A percentile compares a stretch with the other conserved stretches of the same genome.
These are phyloP conservation scores for Aureobasidium sp. DNA, from an alignment of 2,329 filamentous ascomycete genomes.

Conservation along the genomic window DNA sequence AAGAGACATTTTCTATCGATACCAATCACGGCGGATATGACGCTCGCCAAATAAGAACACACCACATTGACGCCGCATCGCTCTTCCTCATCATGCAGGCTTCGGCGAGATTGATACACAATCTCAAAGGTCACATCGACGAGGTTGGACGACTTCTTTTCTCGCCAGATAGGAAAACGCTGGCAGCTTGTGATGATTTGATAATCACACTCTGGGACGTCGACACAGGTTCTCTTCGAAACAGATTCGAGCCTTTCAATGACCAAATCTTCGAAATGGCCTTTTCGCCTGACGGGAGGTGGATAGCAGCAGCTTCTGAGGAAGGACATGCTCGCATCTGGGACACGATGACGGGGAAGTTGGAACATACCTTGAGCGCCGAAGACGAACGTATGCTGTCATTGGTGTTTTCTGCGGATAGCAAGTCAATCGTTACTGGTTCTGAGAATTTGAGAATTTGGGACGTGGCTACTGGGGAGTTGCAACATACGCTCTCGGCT, in stretches of 20 bases:
- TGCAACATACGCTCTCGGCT: neutral
- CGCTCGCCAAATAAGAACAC: too few species aligned
- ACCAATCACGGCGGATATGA: too few species aligned
- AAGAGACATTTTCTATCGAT: neutral
- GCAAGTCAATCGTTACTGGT: neutral
- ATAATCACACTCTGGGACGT: neutral
- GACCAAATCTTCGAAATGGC: neutral
- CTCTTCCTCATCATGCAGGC: neutral
- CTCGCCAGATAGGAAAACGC: neutral
- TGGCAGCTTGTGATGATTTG: neutral
- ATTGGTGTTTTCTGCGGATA: neutral
- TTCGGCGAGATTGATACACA: neutral
- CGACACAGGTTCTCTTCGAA: neutral
- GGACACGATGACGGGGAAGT: neutral
- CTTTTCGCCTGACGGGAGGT: neutral
- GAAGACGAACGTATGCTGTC: neutral
- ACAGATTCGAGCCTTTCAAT: neutral
- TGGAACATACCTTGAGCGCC: neutral
- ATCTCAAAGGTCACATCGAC: neutral
- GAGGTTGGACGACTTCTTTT: neutral
- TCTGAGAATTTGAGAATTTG: neutral
- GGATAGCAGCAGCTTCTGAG: neutral
- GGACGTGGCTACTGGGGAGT: neutral
- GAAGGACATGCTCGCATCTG: neutral
- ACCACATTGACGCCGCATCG: neutral